These are phyloP conservation scores for Exobasidium cylindrosporum DNA, from an alignment of 1,284 basidiomycete species.

Conservation along the genomic window DNA sequence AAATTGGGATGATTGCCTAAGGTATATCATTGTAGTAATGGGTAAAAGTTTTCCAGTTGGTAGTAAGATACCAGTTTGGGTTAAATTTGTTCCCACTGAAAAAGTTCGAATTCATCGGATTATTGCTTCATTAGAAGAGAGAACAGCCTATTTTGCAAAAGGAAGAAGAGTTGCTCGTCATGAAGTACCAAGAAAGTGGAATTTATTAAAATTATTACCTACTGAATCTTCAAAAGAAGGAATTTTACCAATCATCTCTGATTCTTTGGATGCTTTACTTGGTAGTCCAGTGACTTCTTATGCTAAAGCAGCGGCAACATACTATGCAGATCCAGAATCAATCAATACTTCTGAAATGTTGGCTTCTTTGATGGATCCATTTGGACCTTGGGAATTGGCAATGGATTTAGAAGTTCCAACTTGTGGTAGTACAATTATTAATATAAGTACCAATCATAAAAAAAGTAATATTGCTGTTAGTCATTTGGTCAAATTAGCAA, in stretches of 20 bases:
- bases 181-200: slow-evolving; percentile 68
- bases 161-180: slow-evolving; percentile 67
- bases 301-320: slow-evolving; percentile 32
- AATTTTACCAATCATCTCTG: slow-evolving; percentile 68
- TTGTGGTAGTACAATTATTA: slow-evolving; percentile 60
- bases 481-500: slow-evolving; percentile 77
- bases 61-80: slow-evolving; percentile 73
- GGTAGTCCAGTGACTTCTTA: slow-evolving; percentile 57
- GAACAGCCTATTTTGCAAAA: slow-evolving; percentile 61
- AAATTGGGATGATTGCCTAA: slow-evolving; percentile 86
- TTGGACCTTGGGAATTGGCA: slow-evolving; percentile 63
- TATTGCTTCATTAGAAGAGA: slow-evolving; percentile 15
- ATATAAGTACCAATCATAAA: slow-evolving; percentile 78
- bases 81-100: slow-evolving; percentile 77
- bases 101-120: slow-evolving; percentile 77
- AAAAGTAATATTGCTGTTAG: slow-evolving; percentile 74
- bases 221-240: slow-evolving; percentile 28
- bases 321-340: slow-evolving; percentile 21
- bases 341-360: slow-evolving; percentile 51
- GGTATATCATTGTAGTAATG: slow-evolving; percentile 73
- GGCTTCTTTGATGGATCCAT: slow-evolving; percentile 59
- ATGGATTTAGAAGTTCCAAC: slow-evolving; percentile 38
- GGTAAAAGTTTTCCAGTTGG: slow-evolving; percentile 68
- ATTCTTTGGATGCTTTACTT: slow-evolving; percentile 56
- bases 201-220: slow-evolving; percentile 65